These are phyloP conservation scores for Dictyostelium brefeldianum DNA, from an alignment of 78 protist species.

Conservation along the genomic window DNA sequence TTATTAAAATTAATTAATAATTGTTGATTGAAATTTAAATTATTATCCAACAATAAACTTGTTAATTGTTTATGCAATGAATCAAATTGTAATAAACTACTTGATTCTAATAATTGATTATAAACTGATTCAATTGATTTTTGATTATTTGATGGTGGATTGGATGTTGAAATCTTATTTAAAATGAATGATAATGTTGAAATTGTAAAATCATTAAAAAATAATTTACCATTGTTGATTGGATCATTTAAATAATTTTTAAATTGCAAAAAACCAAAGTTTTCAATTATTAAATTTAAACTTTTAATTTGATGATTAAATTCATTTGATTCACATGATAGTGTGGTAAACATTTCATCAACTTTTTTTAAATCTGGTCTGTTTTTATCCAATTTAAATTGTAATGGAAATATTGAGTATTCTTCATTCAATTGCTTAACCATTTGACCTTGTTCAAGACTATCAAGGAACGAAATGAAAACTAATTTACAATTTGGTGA, in stretches of 20 bases:
- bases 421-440: background rate
- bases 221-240: background rate
- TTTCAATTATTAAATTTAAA: background rate
- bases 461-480: constrained; percentile 66
- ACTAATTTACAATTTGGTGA: constrained; percentile 68
- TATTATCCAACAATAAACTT: background rate
- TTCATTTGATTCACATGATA: constrained; percentile 39
- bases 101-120: no score
- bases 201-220: background rate
- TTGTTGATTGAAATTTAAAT: background rate
- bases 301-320: constrained; percentile 18
- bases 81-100: background rate
- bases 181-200: background rate
- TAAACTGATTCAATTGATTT: no score
- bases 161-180: background rate
- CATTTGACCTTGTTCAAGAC: constrained; percentile 8
- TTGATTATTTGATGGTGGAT: no score
- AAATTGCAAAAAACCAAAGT: constrained; percentile 1
- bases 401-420: background rate
- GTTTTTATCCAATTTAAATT: constrained; percentile 36
- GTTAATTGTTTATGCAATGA: background rate
- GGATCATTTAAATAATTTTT: background rate
- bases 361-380: constrained; percentile 58
- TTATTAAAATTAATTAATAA: background rate
- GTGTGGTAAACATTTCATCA: constrained; percentile 48